phyloP scores from a whole-genome alignment of 257 asterid genomes.

The Gentiana macrophylla region DNA sequence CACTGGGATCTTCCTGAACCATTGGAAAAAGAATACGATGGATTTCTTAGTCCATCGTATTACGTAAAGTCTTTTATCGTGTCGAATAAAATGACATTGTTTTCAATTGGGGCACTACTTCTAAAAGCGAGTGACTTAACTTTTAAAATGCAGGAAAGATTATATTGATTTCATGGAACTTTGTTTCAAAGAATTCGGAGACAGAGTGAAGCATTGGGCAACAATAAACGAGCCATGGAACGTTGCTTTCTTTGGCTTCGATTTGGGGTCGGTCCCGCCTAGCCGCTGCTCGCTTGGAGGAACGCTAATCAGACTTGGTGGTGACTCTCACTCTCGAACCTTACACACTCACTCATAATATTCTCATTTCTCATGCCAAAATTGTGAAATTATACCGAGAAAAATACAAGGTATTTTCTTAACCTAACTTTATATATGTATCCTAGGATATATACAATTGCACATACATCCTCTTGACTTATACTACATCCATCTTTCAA shows the following conservation, averaged over 20 bases:
- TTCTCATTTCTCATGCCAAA: constrained; percentile 33
- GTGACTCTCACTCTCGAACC: constrained; percentile 45
- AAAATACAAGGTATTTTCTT: constrained; percentile 25
- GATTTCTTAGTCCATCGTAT: background rate
- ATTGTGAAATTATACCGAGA: constrained; percentile 21
- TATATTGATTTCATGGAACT: constrained; percentile 29
- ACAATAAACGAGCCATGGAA: constrained; percentile 49
- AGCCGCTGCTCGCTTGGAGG: constrained; percentile 46
- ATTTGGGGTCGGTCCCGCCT: constrained; percentile 30
- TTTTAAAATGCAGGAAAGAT: constrained; percentile 19
- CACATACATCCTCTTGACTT: too few relatives aligned
- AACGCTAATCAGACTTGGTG: constrained; percentile 20
- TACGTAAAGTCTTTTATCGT: background rate
- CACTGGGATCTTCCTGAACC: constrained; percentile 3
- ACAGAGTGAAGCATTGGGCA: constrained; percentile 50
- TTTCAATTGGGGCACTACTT: too few relatives aligned
- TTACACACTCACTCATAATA: constrained; percentile 32
- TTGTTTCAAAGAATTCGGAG: constrained; percentile 40
- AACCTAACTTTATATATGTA: too few relatives aligned
- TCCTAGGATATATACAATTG: too few relatives aligned
- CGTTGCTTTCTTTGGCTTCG: constrained; percentile 24
- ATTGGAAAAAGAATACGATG: background rate
- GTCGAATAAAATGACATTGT: too few relatives aligned
- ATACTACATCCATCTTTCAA: too few relatives aligned
- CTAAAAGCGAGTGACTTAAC: too few relatives aligned